Base-by-base conservation (phyloP, 441 rosid genomes). In the Euphorbia celastroides region DNA sequence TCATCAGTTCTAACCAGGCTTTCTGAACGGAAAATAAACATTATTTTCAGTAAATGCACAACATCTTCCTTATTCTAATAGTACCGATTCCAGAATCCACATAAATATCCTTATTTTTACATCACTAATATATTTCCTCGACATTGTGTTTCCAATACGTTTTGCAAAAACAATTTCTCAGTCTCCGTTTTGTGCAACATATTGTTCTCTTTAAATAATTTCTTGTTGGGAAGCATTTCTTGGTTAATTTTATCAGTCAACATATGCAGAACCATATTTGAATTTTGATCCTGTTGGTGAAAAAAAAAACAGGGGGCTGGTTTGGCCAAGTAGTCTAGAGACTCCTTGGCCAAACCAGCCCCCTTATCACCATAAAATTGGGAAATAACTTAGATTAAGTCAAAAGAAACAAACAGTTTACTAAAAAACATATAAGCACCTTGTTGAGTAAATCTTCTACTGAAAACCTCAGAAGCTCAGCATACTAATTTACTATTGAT, bases 311-410 rank as follows among this genome's bases (percentile, higher is more conserved):
- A n/a, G 36, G 76, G 75, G 78, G 65, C 66, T 69, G 77, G 82
- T 75, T 77, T 74, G 74, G 75, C 69, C 66, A 67, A 70, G 75
- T 30, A 63, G 67, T 73, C 64, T 34, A 34, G 25, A 12, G 71
- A 70, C 66, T 69, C 51, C 71, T 70, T 66, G 70, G 70, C 77
- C 74, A 74, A 76, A 74, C 79, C 75, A 72, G 70, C 72, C 82
- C 77, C 72, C 69, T 16, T 48, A 20, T 46, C 44, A 54, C 16
- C 28, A 57, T 17, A 27, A 57, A 58, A 48, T 13, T 28, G 36
- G 14, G 44, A 60, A 62, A 62, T 20, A n/a, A 7, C 19, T n/a
- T n/a, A n/a, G n/a, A n/a, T n/a, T n/a, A n/a, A n/a, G n/a, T n/a
- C n/a, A n/a, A n/a, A n/a, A n/a, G n/a, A 66, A 57, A 60, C 12